Conservation (phyloP, 176 grass and related monocot genomes). For the Phoenix dactylifera region DNA sequence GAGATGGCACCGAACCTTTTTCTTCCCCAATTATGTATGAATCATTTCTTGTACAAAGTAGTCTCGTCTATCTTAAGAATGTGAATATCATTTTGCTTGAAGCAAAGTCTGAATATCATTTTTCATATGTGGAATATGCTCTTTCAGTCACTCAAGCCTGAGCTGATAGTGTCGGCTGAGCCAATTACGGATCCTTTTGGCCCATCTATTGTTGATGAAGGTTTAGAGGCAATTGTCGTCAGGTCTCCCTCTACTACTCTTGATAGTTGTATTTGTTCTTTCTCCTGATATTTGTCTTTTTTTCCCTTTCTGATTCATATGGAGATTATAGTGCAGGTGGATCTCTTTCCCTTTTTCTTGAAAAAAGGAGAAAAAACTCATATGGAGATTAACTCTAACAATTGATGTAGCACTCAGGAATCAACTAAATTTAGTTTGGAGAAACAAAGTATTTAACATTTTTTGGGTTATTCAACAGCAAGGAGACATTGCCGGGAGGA, state of each 20-base stretch:
- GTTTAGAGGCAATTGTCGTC: slow-evolving; percentile 78
- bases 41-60: too few species aligned
- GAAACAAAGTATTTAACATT: too few species aligned
- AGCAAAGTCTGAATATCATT: too few species aligned
- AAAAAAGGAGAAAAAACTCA: slow-evolving; percentile 12
- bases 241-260: slow-evolving; percentile 33
- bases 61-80: neutral
- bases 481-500: slow-evolving; percentile 75
- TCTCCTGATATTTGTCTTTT: slow-evolving; percentile 5
- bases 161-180: slow-evolving; percentile 44
- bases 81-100: neutral
- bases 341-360: too few species aligned
- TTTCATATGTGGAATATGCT: too few species aligned
- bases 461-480: slow-evolving; percentile 25
- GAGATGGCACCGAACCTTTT: too few species aligned
- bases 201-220: slow-evolving; percentile 56
- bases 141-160: slow-evolving; percentile 62
- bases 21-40: too few species aligned
- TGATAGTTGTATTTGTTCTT: slow-evolving; percentile 16
- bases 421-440: too few species aligned
- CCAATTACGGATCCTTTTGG: slow-evolving; percentile 75
- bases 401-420: too few species aligned
- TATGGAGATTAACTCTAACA: too few species aligned
- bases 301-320: neutral
- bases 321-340: neutral